These are phyloP conservation scores for Mycena polygramma DNA, from an alignment of 768 basidiomycete genomes.

Conservation along the genomic window DNA sequence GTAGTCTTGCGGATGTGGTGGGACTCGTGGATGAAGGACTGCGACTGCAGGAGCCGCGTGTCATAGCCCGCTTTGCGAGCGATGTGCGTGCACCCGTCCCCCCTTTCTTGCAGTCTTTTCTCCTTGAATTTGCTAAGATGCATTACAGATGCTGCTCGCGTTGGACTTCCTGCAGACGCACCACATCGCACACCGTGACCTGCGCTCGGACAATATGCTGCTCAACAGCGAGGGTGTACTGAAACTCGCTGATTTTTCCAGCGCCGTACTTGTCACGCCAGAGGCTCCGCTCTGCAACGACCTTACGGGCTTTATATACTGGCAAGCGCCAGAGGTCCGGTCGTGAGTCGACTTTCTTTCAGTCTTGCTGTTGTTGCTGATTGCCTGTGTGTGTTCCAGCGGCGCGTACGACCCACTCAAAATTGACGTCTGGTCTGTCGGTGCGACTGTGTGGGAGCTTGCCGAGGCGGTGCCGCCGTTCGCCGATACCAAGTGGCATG, in stretches of 20 bases:
- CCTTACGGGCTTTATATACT: conserved; percentile 80
- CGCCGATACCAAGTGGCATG: conserved; percentile 66
- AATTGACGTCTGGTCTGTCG: conserved; percentile 86
- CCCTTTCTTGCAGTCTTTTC: conserved; percentile 3
- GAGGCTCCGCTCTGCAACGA: conserved; percentile 68
- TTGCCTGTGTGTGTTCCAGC: conserved; percentile 47
- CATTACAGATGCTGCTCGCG: conserved; percentile 70
- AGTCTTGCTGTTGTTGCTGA: background rate
- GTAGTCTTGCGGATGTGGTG: conserved; percentile 87
- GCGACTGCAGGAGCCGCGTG: conserved; percentile 70
- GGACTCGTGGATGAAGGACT: conserved; percentile 72
- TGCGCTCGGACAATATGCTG: conserved; percentile 87
- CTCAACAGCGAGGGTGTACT: conserved; percentile 77
- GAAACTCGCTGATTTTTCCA: conserved; percentile 88
- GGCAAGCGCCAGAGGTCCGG: conserved; percentile 90
- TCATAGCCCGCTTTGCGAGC: conserved; percentile 79
- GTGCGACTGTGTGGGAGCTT: conserved; percentile 88
- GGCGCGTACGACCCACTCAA: conserved; percentile 80
- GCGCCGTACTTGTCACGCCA: conserved; percentile 71
- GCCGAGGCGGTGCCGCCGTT: conserved; percentile 84
- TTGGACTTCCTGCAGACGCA: conserved; percentile 75
- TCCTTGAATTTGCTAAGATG: no score
- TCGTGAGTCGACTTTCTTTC: conserved; percentile 57
- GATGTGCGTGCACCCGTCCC: conserved; percentile 67
- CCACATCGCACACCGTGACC: conserved; percentile 84